Percentiles rank a stretch among this genome's conserved stretches.
Conservation (phyloP, 2,329 filamentous ascomycete genomes). For the Talaromyces sp. region DNA sequence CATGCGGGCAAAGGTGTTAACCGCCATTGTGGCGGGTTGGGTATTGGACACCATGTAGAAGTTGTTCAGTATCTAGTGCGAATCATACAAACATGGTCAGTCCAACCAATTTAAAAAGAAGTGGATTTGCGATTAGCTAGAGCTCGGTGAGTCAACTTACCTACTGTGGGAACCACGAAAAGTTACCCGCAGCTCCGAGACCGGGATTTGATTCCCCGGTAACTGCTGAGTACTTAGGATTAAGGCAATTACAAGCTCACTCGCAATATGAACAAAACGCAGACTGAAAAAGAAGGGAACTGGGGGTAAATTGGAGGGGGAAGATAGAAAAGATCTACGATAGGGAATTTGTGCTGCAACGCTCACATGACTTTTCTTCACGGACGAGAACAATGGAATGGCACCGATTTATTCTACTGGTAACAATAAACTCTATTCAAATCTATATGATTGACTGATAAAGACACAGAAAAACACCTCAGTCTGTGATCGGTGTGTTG, state of each 20-base stretch:
- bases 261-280: neutral
- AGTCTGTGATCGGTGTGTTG: neutral
- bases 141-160: conserved; percentile 17
- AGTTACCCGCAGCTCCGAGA: conserved; percentile 23
- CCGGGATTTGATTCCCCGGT: conserved; percentile 12
- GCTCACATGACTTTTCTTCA: conserved; percentile 9
- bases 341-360: neutral
- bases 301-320: neutral
- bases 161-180: conserved; percentile 15
- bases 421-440: neutral
- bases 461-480: neutral
- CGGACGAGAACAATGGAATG: neutral
- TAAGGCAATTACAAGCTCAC: neutral
- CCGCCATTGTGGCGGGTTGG: conserved; percentile 36
- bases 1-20: conserved; percentile 36
- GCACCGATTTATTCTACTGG: neutral
- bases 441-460: neutral
- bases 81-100: conserved; percentile 8
- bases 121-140: conserved; percentile 2
- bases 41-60: conserved; percentile 29
- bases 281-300: neutral
- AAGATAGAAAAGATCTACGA: neutral
- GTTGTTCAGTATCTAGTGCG: neutral
- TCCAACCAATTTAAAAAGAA: neutral
- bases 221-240: conserved; percentile 1